Conservation (phyloP, 345 rosid genomes). For the Heritiera littoralis region DNA sequence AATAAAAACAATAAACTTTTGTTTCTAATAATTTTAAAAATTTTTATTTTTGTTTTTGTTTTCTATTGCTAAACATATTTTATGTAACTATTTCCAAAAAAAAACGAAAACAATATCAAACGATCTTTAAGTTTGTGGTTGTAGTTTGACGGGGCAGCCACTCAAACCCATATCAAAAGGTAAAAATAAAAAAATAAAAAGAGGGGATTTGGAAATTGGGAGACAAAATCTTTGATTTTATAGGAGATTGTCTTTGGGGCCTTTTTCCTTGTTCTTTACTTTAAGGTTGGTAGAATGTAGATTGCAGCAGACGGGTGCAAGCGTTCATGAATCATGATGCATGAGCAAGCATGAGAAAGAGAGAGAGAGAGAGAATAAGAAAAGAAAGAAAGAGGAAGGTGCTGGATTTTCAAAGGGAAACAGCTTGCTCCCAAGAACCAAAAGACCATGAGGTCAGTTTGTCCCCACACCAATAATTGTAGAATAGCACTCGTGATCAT, state of each 20-base stretch:
- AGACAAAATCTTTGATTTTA: slow-evolving; percentile 51
- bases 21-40: too few species aligned
- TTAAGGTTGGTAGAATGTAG: slow-evolving; percentile 35
- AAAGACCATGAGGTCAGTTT: slow-evolving; percentile 35
- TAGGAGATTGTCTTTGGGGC: slow-evolving; percentile 30
- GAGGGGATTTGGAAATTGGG: slow-evolving; percentile 38
- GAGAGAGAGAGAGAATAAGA: neutral
- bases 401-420: slow-evolving; percentile 46
- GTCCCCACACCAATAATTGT: slow-evolving; percentile 70
- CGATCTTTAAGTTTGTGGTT: neutral
- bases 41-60: too few species aligned
- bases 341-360: neutral
- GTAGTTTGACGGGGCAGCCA: neutral
- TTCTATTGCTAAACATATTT: too few species aligned
- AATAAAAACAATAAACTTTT: too few species aligned
- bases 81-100: too few species aligned
- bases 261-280: slow-evolving; percentile 16
- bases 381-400: neutral
- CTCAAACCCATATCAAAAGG: neutral
- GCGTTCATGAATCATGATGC: slow-evolving; percentile 40
- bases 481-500: slow-evolving; percentile 46
- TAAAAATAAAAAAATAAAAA: neutral
- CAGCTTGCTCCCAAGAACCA: slow-evolving; percentile 70
- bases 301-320: slow-evolving; percentile 34
- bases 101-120: too few species aligned